Evolutionary conservation across 257 asterid genomes (phyloP).

Genomic region (Primulina eburnea): DNA sequence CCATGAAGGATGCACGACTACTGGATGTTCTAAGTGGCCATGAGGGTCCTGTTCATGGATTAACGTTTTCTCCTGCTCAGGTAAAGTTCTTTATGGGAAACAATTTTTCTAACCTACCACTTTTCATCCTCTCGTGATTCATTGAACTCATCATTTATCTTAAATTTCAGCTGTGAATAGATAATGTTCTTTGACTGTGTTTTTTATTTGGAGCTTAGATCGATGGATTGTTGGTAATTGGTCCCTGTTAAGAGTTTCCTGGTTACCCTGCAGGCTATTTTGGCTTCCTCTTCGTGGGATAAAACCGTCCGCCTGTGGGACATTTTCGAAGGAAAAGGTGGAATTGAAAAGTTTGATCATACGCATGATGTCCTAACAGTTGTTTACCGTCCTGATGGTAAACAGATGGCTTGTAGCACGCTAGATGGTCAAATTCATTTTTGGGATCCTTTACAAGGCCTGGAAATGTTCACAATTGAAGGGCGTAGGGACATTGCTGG

Average conservation of each 20-base stretch:
- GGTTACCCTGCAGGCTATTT: constrained; percentile 46
- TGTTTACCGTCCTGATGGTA: constrained; percentile 92
- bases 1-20: constrained; percentile 93
- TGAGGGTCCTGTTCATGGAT: constrained; percentile 97
- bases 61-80: constrained; percentile 85
- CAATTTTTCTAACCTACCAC: constrained; percentile 3
- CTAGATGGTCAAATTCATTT: constrained; percentile 93
- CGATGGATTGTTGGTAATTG: background rate
- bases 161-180: constrained; percentile 13
- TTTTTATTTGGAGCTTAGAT: constrained; percentile 10
- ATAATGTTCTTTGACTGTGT: constrained; percentile 1
- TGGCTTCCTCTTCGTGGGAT: constrained; percentile 99
- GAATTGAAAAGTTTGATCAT: constrained; percentile 82
- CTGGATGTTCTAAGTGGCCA: constrained; percentile 96
- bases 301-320: constrained; percentile 94
- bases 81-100: constrained; percentile 42
- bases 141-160: background rate
- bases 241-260: constrained; percentile 4
- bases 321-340: constrained; percentile 88
- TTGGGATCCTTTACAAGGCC: constrained; percentile 88
- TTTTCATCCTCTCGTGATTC: background rate
- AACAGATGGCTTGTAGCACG: constrained; percentile 92
- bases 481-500: constrained; percentile 98
- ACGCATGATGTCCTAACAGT: constrained; percentile 90
- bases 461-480: constrained; percentile 85